Percentiles rank a stretch among this genome's conserved stretches.
Conservation (phyloP, 108 stramenopile genomes). For the Epithemia pelagica region DNA sequence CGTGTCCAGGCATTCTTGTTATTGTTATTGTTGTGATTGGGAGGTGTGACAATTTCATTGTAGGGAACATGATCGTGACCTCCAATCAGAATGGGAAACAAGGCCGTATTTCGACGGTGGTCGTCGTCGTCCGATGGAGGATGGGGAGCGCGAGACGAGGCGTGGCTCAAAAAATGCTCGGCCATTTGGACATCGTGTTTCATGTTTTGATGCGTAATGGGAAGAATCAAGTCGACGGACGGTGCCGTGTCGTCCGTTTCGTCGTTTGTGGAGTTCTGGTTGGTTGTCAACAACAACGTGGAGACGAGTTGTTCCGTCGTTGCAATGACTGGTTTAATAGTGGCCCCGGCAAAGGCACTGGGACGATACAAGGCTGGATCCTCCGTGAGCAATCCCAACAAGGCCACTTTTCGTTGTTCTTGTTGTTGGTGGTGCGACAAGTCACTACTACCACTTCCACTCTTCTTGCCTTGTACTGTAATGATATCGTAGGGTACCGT, state of each 20-base stretch:
- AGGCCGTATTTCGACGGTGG: background rate
- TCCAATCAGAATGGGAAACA: conserved; percentile 34
- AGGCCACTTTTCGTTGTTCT: conserved; percentile 21
- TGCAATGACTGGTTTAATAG: conserved; percentile 40
- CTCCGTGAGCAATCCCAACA: conserved; percentile 67
- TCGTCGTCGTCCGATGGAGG: background rate
- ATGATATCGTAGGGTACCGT: background rate
- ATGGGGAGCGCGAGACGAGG: no score
- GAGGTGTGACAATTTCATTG: conserved; percentile 14
- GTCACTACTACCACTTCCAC: no score
- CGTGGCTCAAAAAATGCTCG: conserved; percentile 1
- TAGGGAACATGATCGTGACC: conserved; percentile 47
- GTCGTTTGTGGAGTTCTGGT: background rate
- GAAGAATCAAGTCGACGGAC: conserved; percentile 24
- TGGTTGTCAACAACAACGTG: background rate
- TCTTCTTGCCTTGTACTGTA: background rate
- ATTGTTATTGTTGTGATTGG: background rate
- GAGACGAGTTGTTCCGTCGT: conserved; percentile 4
- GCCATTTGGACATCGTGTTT: conserved; percentile 23
- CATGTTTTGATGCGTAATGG: conserved; percentile 57
- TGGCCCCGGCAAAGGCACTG: conserved; percentile 56
- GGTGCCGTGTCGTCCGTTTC: background rate
- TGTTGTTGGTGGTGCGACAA: no score
- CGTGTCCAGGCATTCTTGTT: background rate
- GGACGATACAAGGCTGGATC: conserved; percentile 60